Percentiles rank a stretch among this genome's conserved stretches.
These are phyloP conservation scores for Oryza nivara DNA, from an alignment of 176 grass and related monocot species.

Conservation along the genomic window DNA sequence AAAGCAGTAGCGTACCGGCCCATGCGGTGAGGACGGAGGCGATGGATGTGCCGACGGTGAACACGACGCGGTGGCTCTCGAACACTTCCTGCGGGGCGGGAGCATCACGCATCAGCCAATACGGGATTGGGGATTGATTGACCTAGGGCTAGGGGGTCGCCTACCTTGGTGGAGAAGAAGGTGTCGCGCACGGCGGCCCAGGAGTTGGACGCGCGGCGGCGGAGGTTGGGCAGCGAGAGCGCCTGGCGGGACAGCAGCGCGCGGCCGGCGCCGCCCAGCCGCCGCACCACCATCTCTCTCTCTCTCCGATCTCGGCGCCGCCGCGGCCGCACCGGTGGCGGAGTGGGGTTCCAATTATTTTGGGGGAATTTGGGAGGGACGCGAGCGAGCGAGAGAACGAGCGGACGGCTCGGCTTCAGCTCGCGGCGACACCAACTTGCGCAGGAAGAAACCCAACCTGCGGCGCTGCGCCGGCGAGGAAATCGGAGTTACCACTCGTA, in stretches of 20 bases:
- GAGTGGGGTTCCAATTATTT: not conserved
- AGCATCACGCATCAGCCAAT: not conserved
- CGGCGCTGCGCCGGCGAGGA: not conserved
- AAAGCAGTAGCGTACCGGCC: slow-evolving; percentile 57
- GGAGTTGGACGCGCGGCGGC: slow-evolving; percentile 66
- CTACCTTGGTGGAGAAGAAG: slow-evolving; percentile 91
- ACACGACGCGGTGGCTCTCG: slow-evolving; percentile 84
- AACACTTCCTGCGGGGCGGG: slow-evolving; percentile 61
- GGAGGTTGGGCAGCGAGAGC: slow-evolving; percentile 54
- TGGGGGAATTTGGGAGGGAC: not conserved
- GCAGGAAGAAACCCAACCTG: not conserved
- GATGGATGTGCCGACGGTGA: slow-evolving; percentile 87
- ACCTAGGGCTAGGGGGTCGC: too few species aligned
- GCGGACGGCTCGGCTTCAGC: not conserved
- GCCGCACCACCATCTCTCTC: slow-evolving; percentile 65
- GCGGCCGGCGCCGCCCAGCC: slow-evolving; percentile 53
- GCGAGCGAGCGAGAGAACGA: not conserved
- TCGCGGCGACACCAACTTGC: slow-evolving; percentile 35
- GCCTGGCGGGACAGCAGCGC: slow-evolving; percentile 40
- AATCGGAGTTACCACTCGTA: not conserved
- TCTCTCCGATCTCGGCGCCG: slow-evolving; percentile 3
- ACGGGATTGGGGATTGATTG: not conserved
- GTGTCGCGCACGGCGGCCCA: slow-evolving; percentile 76
- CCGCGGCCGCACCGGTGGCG: not conserved
- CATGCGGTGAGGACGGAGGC: slow-evolving; percentile 89